Evolutionary conservation across 2,329 filamentous ascomycete genomes (phyloP).

Genomic region (Pseudocercospora ulei): DNA sequence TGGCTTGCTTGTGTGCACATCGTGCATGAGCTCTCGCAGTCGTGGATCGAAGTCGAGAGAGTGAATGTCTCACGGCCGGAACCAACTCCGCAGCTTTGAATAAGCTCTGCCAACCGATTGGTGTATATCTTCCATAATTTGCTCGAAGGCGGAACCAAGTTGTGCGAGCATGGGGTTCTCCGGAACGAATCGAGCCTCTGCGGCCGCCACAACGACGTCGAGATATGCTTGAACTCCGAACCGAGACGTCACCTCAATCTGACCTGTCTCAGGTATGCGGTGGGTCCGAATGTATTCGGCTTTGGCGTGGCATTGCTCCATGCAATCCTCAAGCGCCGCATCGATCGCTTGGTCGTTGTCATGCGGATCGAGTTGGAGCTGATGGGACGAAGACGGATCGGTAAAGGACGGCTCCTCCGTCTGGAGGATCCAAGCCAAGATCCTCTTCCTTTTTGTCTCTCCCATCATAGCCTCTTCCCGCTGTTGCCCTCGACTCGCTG

Average conservation of each 20-base stretch:
- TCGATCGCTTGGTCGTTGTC: neutral
- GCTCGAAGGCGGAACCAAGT: slow-evolving; percentile 3
- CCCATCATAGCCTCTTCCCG: neutral
- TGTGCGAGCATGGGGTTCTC: neutral
- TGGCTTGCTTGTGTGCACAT: neutral
- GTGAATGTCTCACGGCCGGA: too few species aligned
- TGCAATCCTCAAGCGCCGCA: slow-evolving; percentile 1
- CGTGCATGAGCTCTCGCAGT: neutral
- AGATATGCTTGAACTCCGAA: too few species aligned
- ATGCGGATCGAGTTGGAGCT: neutral
- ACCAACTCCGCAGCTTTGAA: too few species aligned
- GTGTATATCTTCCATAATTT: slow-evolving; percentile 2
- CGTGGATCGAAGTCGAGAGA: neutral
- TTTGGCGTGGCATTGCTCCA: neutral
- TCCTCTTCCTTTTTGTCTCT: neutral
- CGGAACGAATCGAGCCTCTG: too few species aligned
- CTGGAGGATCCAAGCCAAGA: slow-evolving; percentile 1
- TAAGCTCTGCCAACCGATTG: neutral
- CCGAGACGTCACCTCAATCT: too few species aligned
- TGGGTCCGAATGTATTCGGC: neutral
- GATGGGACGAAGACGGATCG: neutral
- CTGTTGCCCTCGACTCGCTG: neutral
- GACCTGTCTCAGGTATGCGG: neutral
- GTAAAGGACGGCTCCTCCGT: slow-evolving; percentile 1
- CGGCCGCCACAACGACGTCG: neutral